These are phyloP conservation scores for Candida nonsorbophila DNA, from an alignment of 805 yeast genomes.

Conservation along the genomic window DNA sequence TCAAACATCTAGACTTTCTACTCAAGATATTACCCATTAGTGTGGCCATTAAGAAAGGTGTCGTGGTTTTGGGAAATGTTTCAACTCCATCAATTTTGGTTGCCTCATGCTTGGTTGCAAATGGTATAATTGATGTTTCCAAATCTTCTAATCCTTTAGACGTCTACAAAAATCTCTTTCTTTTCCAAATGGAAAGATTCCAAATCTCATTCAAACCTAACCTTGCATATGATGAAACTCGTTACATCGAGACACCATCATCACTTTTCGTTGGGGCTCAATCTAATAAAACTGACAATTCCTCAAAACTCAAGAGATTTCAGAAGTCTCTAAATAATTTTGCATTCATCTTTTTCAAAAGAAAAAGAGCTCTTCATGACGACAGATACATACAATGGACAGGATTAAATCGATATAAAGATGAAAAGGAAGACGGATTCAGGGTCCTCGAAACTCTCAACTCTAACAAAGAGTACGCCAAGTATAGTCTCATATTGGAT, in stretches of 20 bases:
- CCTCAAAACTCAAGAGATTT: conserved; percentile 5
- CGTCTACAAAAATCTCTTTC: conserved; percentile 42
- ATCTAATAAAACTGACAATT: neutral
- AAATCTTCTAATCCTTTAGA: conserved; percentile 48
- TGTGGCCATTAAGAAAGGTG: conserved; percentile 56
- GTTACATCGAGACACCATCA: conserved; percentile 1
- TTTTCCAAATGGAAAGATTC: conserved; percentile 46
- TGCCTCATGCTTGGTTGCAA: conserved; percentile 49
- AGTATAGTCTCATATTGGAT: conserved; percentile 63
- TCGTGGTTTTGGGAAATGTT: conserved; percentile 74
- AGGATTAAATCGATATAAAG: conserved; percentile 71
- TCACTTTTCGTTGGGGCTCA: neutral
- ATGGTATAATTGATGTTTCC: conserved; percentile 54
- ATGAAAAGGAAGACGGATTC: conserved; percentile 25
- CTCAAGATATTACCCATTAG: conserved; percentile 56
- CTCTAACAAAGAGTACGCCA: conserved; percentile 69
- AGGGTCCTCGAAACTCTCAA: conserved; percentile 24
- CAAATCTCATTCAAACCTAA: conserved; percentile 65
- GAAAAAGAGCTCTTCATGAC: conserved; percentile 1
- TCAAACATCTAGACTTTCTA: too few relatives aligned
- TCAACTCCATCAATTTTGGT: conserved; percentile 71
- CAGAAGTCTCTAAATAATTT: conserved; percentile 4
- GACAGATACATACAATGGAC: conserved; percentile 48
- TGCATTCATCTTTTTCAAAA: conserved; percentile 2
- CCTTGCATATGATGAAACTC: conserved; percentile 52